Evolutionary conservation across 108 stramenopile genomes (phyloP), one percentile per base, ranked within the genome.

Genomic region (Fistulifera solaris): DNA sequence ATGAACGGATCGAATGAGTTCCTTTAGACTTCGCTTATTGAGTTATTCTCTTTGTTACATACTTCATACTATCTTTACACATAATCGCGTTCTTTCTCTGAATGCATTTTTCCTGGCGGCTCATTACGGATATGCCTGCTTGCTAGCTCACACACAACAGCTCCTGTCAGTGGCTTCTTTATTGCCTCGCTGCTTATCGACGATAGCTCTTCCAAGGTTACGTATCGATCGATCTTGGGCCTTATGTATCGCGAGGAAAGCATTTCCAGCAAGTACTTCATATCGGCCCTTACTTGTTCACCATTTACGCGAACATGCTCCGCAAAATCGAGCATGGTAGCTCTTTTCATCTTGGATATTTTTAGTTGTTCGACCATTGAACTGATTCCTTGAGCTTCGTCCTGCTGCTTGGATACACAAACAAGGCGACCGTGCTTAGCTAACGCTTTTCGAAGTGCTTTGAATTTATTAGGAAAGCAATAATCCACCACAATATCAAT

Each of bases 401-500:
- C 18, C 18, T 53, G 8, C 27, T 53, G 27, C n/a, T n/a, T n/a
- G n/a, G n/a, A n/a, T 18, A 39, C 27, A 40, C 60, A 61, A 0
- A 61, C 60, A 39, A 61, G 51, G 25, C 60, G 24, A 1, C 60
- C 60, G 2, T 40, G 8, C 10, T 28, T 49, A n/a, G 38, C 25
- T 49, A 66, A 39, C 1, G 56, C 61, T 10, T 35, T 27, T 22
- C 48, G 60, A 14, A 66, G 35, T 21, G 55, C 50, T 3, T 38
- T 38, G 43, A 66, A 58, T 27, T 62, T 51, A 40, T 52, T 61
- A 1, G 71, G 65, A 40, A 51, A 65, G 5, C 60, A 35, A 16
- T 59, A 59, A 46, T 74, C 63, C 17, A 74, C 31, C 25, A 68
- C 57, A 38, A 74, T n/a, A 54, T 74, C 62, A 41, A 68, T 65